Percentiles rank a stretch among this genome's conserved stretches.
Evolutionary conservation across 2,329 filamentous ascomycete genomes (phyloP).

Genomic region (Colletotrichum plurivorum): DNA sequence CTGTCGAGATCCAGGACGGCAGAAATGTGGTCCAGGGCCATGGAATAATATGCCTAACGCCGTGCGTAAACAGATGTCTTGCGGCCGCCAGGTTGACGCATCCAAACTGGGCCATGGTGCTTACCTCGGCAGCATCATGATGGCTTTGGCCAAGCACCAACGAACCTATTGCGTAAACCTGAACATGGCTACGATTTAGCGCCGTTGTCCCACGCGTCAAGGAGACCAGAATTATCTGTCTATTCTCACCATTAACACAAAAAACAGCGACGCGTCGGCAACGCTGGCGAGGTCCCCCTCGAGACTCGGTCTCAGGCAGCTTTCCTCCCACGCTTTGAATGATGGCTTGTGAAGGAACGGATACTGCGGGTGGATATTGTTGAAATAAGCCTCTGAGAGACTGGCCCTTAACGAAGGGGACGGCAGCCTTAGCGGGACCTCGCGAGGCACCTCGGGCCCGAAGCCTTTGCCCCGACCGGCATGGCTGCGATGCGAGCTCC

Average conservation of each 20-base stretch:
- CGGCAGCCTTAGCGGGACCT: slow-evolving; percentile 39
- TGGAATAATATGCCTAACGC: slow-evolving; percentile 37
- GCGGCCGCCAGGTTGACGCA: slow-evolving; percentile 34
- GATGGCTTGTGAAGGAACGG: slow-evolving; percentile 54
- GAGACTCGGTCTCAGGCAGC: slow-evolving; percentile 38
- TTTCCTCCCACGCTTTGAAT: slow-evolving; percentile 49
- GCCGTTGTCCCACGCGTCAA: neutral
- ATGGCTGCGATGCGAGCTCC: neutral
- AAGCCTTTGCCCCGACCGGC: neutral
- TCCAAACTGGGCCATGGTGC: neutral
- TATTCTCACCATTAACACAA: slow-evolving; percentile 42
- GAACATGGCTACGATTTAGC: neutral
- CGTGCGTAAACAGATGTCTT: neutral
- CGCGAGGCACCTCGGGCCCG: neutral
- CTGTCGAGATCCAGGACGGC: slow-evolving; percentile 44
- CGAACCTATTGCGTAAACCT: slow-evolving; percentile 42
- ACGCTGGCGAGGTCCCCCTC: slow-evolving; percentile 5
- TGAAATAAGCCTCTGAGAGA: slow-evolving; percentile 52
- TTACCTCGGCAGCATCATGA: slow-evolving; percentile 18
- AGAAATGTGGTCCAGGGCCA: slow-evolving; percentile 42
- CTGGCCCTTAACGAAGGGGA: slow-evolving; percentile 31
- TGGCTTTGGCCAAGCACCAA: slow-evolving; percentile 29
- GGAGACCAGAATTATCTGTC: neutral
- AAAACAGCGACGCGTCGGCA: slow-evolving; percentile 28
- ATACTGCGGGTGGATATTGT: slow-evolving; percentile 55